These are phyloP conservation scores for Trichoderma guizhouense DNA, from an alignment of 2,329 filamentous ascomycete genomes.

Conservation along the genomic window DNA sequence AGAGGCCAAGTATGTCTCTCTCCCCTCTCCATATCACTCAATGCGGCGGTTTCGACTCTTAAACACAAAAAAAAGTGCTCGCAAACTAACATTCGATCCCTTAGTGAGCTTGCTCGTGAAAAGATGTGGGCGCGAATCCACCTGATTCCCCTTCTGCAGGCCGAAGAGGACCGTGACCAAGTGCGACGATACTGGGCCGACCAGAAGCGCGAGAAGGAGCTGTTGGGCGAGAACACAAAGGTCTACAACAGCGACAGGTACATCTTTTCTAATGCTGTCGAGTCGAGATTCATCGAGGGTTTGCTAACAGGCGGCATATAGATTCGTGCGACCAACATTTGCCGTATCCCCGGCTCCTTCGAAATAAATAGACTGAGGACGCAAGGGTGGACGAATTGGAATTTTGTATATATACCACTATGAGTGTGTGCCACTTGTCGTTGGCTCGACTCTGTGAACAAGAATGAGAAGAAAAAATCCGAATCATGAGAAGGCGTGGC, in stretches of 20 bases:
- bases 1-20: slow-evolving; percentile 76
- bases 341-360: slow-evolving; percentile 65
- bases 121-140: slow-evolving; percentile 99
- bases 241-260: slow-evolving; percentile 89
- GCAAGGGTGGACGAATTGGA: not conserved
- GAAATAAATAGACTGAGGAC: slow-evolving; percentile 44
- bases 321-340: slow-evolving; percentile 79
- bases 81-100: not conserved
- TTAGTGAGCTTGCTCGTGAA: slow-evolving; percentile 86
- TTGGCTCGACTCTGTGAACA: not conserved
- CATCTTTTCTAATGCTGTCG: slow-evolving; percentile 28
- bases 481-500: not conserved
- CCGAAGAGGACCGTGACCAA: slow-evolving; percentile 94
- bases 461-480: not conserved
- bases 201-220: slow-evolving; percentile 83
- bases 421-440: slow-evolving; percentile 5
- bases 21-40: not conserved
- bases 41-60: not conserved
- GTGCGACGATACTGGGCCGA: slow-evolving; percentile 84
- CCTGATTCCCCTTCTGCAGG: slow-evolving; percentile 88
- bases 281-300: not conserved
- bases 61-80: not conserved
- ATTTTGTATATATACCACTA: slow-evolving; percentile 19
- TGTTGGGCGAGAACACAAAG: slow-evolving; percentile 78
- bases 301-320: slow-evolving; percentile 32